Evolutionary conservation across 1,284 basidiomycete species (phyloP).

Genomic region (Hymenochaete sp.): DNA sequence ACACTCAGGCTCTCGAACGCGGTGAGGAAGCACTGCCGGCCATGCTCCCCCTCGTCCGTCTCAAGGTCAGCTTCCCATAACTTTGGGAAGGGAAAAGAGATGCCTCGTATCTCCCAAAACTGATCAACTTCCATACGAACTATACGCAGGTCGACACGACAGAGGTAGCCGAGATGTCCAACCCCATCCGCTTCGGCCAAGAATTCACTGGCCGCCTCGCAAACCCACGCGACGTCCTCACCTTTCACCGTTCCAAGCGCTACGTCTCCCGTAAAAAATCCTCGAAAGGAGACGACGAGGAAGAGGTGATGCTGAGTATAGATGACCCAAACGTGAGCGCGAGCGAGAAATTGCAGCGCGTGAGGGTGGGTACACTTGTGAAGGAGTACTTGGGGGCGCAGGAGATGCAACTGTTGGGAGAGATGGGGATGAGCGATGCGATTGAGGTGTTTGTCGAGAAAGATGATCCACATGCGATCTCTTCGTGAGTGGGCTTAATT

Average conservation of each 20-base stretch:
- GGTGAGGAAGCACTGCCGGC: conserved; percentile 58
- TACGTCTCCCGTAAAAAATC: conserved; percentile 29
- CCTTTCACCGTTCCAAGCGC: conserved; percentile 83
- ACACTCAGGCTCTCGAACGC: conserved; percentile 51
- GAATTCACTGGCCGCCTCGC: conserved; percentile 89
- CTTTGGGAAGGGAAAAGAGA: too few species aligned
- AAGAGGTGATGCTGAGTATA: conserved; percentile 66
- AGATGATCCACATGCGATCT: conserved; percentile 87
- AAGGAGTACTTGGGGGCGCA: conserved; percentile 84
- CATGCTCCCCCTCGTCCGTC: conserved; percentile 85
- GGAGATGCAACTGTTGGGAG: conserved; percentile 79
- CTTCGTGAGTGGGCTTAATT: conserved; percentile 46
- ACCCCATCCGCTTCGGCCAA: conserved; percentile 94
- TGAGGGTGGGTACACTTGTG: conserved; percentile 74
- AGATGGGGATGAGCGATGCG: conserved; percentile 82
- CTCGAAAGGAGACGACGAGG: conserved; percentile 44
- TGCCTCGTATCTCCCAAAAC: conserved; percentile 1
- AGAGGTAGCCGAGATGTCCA: conserved; percentile 81
- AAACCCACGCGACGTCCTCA: conserved; percentile 88
- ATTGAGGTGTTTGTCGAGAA: conserved; percentile 93
- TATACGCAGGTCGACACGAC: conserved; percentile 76
- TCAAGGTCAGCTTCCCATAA: too few species aligned
- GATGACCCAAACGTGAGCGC: conserved; percentile 59
- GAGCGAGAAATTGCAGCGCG: conserved; percentile 59
- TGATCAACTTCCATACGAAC: background rate